Percentiles rank a stretch among this genome's conserved stretches.
phyloP scores from a whole-genome alignment of 805 yeast species.

The Pichia eremophila region DNA sequence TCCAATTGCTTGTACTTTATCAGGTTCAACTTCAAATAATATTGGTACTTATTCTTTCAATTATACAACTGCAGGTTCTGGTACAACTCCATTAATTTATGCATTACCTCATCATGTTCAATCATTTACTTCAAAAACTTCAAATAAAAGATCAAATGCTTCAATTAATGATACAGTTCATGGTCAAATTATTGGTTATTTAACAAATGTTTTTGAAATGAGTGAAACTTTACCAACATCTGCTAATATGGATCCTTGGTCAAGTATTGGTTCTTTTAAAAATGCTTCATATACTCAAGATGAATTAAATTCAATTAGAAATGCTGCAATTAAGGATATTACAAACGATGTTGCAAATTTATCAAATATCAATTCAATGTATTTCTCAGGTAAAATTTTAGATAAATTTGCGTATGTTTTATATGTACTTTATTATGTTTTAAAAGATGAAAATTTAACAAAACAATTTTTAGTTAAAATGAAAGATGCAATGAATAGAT shows the following conservation, averaged over 20 bases:
- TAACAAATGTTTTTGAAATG: slow-evolving; percentile 34
- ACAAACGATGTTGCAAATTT: slow-evolving; percentile 39
- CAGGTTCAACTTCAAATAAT: slow-evolving; percentile 32
- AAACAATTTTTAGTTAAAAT: slow-evolving; percentile 41
- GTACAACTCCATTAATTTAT: slow-evolving; percentile 33
- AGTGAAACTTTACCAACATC: slow-evolving; percentile 33
- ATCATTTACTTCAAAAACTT: slow-evolving; percentile 26
- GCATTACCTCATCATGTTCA: slow-evolving; percentile 44
- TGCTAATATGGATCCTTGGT: slow-evolving; percentile 48
- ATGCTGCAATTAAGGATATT: slow-evolving; percentile 31
- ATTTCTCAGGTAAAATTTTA: slow-evolving; percentile 43
- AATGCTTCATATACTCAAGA: slow-evolving; percentile 30
- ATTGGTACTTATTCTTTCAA: slow-evolving; percentile 32
- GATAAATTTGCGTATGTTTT: slow-evolving; percentile 52
- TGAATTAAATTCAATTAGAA: slow-evolving; percentile 28
- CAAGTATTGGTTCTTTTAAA: slow-evolving; percentile 31
- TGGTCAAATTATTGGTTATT: slow-evolving; percentile 38
- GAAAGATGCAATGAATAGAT: slow-evolving; percentile 34
- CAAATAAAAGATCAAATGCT: slow-evolving; percentile 25
- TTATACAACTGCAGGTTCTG: slow-evolving; percentile 38
- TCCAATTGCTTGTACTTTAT: slow-evolving; percentile 28
- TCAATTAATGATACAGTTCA: slow-evolving; percentile 40
- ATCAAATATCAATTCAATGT: slow-evolving; percentile 31
- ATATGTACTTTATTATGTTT: slow-evolving; percentile 39
- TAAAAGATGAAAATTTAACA: slow-evolving; percentile 33